Evolutionary conservation across 2,329 filamentous ascomycete genomes (phyloP).

Genomic region (Biscogniauxia mediterranea): DNA sequence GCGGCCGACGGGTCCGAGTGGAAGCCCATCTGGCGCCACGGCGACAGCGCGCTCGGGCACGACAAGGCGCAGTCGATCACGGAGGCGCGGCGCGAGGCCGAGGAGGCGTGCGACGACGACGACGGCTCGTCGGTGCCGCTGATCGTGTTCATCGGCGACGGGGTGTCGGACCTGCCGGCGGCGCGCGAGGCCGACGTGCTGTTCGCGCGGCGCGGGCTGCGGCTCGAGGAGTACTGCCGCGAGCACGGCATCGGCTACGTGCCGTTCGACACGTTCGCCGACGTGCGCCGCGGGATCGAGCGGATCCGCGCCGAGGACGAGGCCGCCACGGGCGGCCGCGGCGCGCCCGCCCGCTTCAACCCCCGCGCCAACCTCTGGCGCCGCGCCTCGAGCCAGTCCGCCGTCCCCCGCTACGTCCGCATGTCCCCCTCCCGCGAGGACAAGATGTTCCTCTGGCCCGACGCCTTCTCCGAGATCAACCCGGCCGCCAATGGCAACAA

Average conservation of each 20-base stretch:
- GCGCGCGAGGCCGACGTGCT: conserved; percentile 66
- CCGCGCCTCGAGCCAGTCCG: conserved; percentile 56
- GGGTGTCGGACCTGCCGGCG: conserved; percentile 65
- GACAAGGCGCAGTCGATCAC: conserved; percentile 66
- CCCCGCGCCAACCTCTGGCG: conserved; percentile 68
- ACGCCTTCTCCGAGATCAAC: conserved; percentile 50
- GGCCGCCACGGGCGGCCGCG: conserved; percentile 57
- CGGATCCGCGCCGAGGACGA: conserved; percentile 59
- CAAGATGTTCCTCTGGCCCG: conserved; percentile 62
- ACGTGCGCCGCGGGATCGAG: conserved; percentile 60
- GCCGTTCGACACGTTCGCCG: conserved; percentile 64
- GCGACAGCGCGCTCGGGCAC: conserved; percentile 62
- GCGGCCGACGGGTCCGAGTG: conserved; percentile 56
- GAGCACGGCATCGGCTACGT: conserved; percentile 60
- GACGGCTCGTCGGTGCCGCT: conserved; percentile 58
- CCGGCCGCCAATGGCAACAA: conserved; percentile 11
- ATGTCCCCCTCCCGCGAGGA: conserved; percentile 52
- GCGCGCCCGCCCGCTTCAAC: conserved; percentile 61
- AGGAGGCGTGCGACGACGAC: conserved; percentile 55
- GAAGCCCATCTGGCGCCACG: conserved; percentile 67
- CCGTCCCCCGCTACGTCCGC: conserved; percentile 39
- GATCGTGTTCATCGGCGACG: conserved; percentile 69
- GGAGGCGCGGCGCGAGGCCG: conserved; percentile 55
- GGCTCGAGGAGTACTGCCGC: conserved; percentile 64
- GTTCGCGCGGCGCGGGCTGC: conserved; percentile 63